These are phyloP conservation scores for Anacardium occidentale DNA, from an alignment of 345 rosid species.

Conservation along the genomic window DNA sequence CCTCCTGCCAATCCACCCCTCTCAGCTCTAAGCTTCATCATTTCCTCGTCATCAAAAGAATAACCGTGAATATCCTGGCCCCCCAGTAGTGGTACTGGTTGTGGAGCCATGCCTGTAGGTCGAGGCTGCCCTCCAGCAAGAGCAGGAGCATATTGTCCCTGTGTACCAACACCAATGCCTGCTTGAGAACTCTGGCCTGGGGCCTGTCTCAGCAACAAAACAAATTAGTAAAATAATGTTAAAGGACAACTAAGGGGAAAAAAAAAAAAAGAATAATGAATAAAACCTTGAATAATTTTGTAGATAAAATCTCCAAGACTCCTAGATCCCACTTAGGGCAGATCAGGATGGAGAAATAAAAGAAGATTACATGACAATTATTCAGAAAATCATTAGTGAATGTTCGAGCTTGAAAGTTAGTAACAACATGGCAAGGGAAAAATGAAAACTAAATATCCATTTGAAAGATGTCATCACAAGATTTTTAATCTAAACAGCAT, in stretches of 20 bases:
- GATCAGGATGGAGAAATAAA: background rate
- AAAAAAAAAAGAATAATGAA: background rate
- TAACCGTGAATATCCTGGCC: slow-evolving; percentile 56
- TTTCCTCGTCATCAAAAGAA: slow-evolving; percentile 62
- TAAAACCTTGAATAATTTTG: background rate
- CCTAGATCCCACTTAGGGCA: background rate
- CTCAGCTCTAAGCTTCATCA: slow-evolving; percentile 68
- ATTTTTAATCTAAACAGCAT: background rate
- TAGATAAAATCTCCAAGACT: background rate
- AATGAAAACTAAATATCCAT: background rate
- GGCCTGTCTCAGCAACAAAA: slow-evolving; percentile 22
- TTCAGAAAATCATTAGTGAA: background rate
- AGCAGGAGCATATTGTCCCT: slow-evolving; percentile 62
- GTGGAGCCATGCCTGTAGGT: slow-evolving; percentile 72
- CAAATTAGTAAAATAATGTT: slow-evolving; percentile 3
- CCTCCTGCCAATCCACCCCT: slow-evolving; percentile 84
- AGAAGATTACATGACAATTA: background rate
- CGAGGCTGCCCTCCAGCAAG: slow-evolving; percentile 75
- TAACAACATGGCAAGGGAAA: background rate
- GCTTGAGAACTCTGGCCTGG: slow-evolving; percentile 40
- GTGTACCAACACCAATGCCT: slow-evolving; percentile 38
- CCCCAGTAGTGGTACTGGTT: slow-evolving; percentile 63
- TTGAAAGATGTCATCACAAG: background rate
- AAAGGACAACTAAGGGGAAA: background rate
- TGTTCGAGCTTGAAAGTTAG: background rate